Conservation (phyloP, 495 filamentous ascomycete species). For the Neurospora sp. region DNA sequence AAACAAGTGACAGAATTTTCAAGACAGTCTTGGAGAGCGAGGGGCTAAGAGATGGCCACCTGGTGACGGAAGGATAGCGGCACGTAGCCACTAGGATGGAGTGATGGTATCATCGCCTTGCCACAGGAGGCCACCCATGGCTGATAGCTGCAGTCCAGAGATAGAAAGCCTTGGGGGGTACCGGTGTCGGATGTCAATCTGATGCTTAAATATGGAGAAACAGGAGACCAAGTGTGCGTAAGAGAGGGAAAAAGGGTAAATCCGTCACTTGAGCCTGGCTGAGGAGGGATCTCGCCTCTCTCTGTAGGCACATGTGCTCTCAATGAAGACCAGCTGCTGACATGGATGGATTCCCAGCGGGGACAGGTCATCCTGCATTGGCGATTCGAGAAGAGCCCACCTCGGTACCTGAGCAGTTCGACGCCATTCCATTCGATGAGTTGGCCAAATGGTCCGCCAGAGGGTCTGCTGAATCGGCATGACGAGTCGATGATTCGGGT, state of each 20-base stretch:
- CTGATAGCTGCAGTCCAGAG: background rate
- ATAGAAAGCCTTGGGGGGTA: background rate
- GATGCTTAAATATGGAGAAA: background rate
- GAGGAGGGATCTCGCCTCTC: background rate
- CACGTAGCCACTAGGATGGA: background rate
- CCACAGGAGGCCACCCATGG: background rate
- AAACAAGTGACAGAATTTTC: background rate
- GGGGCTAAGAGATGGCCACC: background rate
- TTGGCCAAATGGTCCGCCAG: slow-evolving; percentile 4
- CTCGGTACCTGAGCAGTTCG: background rate
- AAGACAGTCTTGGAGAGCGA: background rate
- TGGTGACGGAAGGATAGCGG: background rate
- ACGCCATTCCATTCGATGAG: background rate
- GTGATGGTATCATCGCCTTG: background rate
- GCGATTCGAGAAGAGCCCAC: background rate
- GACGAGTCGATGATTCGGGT: background rate
- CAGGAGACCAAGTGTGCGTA: background rate
- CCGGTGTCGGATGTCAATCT: background rate
- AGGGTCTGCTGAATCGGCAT: background rate
- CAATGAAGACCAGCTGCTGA: background rate
- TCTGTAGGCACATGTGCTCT: background rate
- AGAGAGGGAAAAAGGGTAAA: background rate
- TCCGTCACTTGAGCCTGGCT: background rate
- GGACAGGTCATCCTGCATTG: slow-evolving; percentile 5
- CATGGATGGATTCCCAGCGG: background rate